Percentiles rank a stretch among this genome's conserved stretches.
These are phyloP conservation scores for Monosporascus sp. DNA, from an alignment of 2,329 filamentous ascomycete genomes.

Conservation along the genomic window DNA sequence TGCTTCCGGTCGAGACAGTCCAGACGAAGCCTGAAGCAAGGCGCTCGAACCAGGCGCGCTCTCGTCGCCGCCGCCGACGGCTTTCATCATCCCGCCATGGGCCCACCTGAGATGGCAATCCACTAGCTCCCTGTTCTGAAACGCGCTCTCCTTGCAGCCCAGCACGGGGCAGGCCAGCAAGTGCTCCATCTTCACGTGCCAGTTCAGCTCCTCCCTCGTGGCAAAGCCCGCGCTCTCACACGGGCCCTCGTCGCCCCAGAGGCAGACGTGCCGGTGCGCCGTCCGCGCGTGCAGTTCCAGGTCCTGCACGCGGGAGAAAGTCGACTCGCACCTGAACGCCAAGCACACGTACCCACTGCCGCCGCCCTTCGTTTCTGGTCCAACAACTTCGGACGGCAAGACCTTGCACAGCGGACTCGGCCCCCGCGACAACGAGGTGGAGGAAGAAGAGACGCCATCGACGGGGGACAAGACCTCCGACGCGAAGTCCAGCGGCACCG, in stretches of 20 bases:
- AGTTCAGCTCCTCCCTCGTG: conserved; percentile 31
- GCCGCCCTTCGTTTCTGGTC: neutral
- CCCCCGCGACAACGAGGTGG: conserved; percentile 4
- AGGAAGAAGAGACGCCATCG: neutral
- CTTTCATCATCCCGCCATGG: conserved; percentile 20
- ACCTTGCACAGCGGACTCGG: conserved; percentile 16
- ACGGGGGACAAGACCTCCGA: conserved; percentile 1
- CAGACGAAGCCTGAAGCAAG: neutral
- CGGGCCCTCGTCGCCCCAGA: conserved; percentile 28
- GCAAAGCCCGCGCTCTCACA: conserved; percentile 31
- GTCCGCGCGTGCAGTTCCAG: conserved; percentile 17
- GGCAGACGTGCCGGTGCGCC: conserved; percentile 29
- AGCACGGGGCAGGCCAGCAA: conserved; percentile 35
- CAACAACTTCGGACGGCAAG: neutral
- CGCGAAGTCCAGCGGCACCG: conserved; percentile 12
- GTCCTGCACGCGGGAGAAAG: conserved; percentile 1
- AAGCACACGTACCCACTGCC: neutral
- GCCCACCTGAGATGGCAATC: conserved; percentile 32
- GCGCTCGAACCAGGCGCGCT: conserved; percentile 7
- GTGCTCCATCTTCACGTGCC: conserved; percentile 40
- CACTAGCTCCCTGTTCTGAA: conserved; percentile 29
- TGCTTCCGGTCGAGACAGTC: neutral
- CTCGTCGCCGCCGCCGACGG: neutral
- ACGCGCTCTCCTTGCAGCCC: conserved; percentile 32
- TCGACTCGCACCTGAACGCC: neutral